A percentile compares a stretch with the other conserved stretches of the same genome.
These are phyloP conservation scores for Cucurbita moschata DNA, from an alignment of 306 rosid species.

Conservation along the genomic window DNA sequence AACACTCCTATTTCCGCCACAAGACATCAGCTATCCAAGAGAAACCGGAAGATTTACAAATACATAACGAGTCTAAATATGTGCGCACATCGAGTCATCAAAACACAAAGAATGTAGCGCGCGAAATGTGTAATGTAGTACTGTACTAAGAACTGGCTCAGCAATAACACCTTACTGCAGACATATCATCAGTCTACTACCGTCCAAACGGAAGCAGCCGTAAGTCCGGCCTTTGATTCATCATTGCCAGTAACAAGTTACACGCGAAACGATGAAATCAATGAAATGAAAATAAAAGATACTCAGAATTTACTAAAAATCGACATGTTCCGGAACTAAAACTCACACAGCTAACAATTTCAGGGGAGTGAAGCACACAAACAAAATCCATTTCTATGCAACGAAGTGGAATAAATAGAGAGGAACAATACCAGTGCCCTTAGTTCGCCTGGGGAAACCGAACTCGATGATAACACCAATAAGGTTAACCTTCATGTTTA, in stretches of 20 bases:
- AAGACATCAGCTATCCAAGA: neutral
- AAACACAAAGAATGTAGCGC: too few species aligned
- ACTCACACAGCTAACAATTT: neutral
- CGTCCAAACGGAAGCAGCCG: constrained; percentile 48
- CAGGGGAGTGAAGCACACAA: neutral
- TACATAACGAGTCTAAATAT: too few species aligned
- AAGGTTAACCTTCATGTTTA: constrained; percentile 28
- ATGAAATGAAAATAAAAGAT: neutral
- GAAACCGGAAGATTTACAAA: too few species aligned
- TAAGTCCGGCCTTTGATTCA: constrained; percentile 82
- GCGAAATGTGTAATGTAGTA: too few species aligned
- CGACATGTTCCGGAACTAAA: neutral
- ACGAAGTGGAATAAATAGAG: neutral
- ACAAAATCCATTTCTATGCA: neutral
- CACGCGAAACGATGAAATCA: neutral
- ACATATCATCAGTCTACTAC: constrained; percentile 64
- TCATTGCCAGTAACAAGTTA: constrained; percentile 39
- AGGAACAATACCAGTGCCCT: constrained; percentile 37
- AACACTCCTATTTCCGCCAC: neutral
- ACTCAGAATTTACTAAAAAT: neutral
- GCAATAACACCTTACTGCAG: constrained; percentile 39
- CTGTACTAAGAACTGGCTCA: constrained; percentile 33
- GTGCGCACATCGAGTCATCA: too few species aligned
- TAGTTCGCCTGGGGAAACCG: constrained; percentile 25
- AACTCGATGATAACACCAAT: constrained; percentile 36